A percentile compares a stretch with the other conserved stretches of the same genome.
These are phyloP conservation scores for Akanthomyces lecanii DNA, from an alignment of 2,329 filamentous ascomycete species.

Conservation along the genomic window DNA sequence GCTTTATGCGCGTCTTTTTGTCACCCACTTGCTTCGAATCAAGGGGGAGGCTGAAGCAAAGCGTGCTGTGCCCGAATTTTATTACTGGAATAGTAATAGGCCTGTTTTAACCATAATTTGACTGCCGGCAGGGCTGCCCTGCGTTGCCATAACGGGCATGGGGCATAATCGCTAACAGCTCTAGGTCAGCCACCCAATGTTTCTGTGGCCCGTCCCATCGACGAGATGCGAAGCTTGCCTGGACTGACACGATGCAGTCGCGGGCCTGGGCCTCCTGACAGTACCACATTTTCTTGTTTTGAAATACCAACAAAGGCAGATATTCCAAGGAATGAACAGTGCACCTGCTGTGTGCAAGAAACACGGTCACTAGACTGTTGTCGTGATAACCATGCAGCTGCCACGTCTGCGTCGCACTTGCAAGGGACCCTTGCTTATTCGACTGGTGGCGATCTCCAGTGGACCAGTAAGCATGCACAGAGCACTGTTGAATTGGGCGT, in stretches of 20 bases:
- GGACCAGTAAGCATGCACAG: not conserved
- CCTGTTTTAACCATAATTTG: slow-evolving; percentile 16
- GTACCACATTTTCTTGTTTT: too few species aligned
- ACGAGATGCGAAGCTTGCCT: not conserved
- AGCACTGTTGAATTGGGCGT: not conserved
- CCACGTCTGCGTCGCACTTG: not conserved
- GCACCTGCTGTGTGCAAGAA: not conserved
- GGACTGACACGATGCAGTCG: not conserved
- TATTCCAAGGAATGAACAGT: not conserved
- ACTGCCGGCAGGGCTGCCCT: not conserved
- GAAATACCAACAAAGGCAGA: not conserved
- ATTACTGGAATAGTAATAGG: not conserved
- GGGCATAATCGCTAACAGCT: not conserved
- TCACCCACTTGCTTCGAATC: too few species aligned
- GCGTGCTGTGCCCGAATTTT: not conserved
- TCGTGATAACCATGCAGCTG: not conserved
- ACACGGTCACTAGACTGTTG: not conserved
- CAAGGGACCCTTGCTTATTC: not conserved
- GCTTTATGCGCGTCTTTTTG: too few species aligned
- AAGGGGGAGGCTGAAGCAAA: not conserved
- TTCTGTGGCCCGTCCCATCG: not conserved
- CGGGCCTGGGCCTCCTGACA: too few species aligned
- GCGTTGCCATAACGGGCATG: not conserved
- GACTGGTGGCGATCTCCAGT: not conserved
- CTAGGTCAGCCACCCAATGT: not conserved